phyloP scores from a whole-genome alignment of 2,329 filamentous ascomycete species.

The Phoma sp. region DNA sequence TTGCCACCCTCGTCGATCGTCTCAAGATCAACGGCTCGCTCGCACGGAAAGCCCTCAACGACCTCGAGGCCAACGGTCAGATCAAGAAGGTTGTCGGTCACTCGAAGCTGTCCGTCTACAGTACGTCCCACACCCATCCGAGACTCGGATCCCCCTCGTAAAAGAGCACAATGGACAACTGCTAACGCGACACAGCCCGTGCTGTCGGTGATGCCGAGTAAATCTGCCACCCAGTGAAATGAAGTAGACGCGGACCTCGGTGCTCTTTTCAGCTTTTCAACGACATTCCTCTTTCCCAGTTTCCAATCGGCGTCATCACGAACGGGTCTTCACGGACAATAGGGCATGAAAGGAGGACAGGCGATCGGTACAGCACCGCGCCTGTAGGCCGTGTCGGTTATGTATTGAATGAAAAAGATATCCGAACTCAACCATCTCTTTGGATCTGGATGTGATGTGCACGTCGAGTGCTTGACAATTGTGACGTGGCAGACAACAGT shows the following conservation, averaged over 20 bases:
- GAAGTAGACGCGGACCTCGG: slow-evolving; percentile 36
- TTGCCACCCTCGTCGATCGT: slow-evolving; percentile 97
- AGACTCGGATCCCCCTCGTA: background rate
- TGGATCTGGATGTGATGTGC: slow-evolving; percentile 1
- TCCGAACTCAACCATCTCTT: slow-evolving; percentile 24
- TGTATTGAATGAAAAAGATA: slow-evolving; percentile 48
- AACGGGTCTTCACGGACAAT: slow-evolving; percentile 41
- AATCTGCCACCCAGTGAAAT: slow-evolving; percentile 32
- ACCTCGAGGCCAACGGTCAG: slow-evolving; percentile 96
- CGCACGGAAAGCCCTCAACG: slow-evolving; percentile 85
- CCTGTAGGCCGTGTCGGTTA: slow-evolving; percentile 41
- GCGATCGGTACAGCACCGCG: slow-evolving; percentile 34
- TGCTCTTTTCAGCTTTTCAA: slow-evolving; percentile 42
- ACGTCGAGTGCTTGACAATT: background rate
- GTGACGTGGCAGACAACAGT: no score
- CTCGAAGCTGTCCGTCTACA: slow-evolving; percentile 99
- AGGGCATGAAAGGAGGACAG: slow-evolving; percentile 43
- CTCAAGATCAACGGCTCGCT: slow-evolving; percentile 99
- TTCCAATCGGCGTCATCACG: slow-evolving; percentile 46
- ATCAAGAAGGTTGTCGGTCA: slow-evolving; percentile 98
- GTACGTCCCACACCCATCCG: slow-evolving; percentile 58
- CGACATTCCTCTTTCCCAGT: slow-evolving; percentile 46
- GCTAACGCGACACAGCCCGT: slow-evolving; percentile 43
- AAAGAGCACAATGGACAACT: background rate
- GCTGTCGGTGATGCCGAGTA: slow-evolving; percentile 49